A percentile compares a stretch with the other conserved stretches of the same genome.
phyloP scores from a whole-genome alignment of 495 filamentous ascomycete species.

The Aspergillus avenaceus region DNA sequence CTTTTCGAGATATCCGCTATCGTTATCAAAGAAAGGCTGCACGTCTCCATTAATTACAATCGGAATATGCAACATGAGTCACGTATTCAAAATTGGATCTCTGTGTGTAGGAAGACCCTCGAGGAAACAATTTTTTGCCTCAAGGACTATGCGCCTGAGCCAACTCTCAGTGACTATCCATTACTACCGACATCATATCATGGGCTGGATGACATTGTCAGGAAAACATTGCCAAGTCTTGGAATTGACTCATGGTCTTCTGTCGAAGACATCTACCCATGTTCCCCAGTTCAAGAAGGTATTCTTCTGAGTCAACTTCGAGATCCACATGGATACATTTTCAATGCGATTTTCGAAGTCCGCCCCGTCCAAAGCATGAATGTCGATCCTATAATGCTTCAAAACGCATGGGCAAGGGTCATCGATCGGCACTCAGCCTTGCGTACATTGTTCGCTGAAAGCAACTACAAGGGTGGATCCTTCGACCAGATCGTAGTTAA shows the following conservation, averaged over 20 bases:
- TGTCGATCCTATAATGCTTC: slow-evolving; percentile 38
- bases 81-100: slow-evolving; percentile 56
- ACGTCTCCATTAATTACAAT: slow-evolving; percentile 60
- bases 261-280: slow-evolving; percentile 60
- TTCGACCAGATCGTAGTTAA: slow-evolving; percentile 54
- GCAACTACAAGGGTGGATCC: slow-evolving; percentile 43
- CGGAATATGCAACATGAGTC: slow-evolving; percentile 51
- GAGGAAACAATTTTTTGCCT: slow-evolving; percentile 50
- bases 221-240: slow-evolving; percentile 44
- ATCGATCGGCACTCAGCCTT: slow-evolving; percentile 51
- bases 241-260: slow-evolving; percentile 40
- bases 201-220: slow-evolving; percentile 33
- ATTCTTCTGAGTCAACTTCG: slow-evolving; percentile 61
- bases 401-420: slow-evolving; percentile 49
- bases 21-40: slow-evolving; percentile 55
- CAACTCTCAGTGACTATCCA: slow-evolving; percentile 61
- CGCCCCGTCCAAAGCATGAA: slow-evolving; percentile 12
- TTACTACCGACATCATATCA: slow-evolving; percentile 42
- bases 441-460: slow-evolving; percentile 53
- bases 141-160: slow-evolving; percentile 43
- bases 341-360: slow-evolving; percentile 45
- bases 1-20: slow-evolving; percentile 61
- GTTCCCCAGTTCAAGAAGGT: slow-evolving; percentile 62
- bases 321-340: slow-evolving; percentile 43
- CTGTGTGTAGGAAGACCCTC: slow-evolving; percentile 55